Evolutionary conservation across 1,139 yeast genomes (phyloP).

Genomic region (Saccharomyces hybrid): DNA sequence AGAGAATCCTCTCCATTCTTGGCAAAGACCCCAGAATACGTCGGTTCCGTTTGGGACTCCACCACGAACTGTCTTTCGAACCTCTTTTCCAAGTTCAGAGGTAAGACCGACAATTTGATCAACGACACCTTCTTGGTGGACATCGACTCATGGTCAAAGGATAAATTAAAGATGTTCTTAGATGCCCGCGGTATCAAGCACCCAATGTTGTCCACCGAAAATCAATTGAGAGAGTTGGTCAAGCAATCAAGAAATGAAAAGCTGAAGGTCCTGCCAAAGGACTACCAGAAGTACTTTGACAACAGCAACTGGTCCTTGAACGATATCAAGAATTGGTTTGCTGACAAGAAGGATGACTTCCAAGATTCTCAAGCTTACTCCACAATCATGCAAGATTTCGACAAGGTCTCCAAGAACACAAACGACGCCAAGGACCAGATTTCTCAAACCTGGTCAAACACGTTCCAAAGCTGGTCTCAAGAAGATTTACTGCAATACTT

Average conservation of each 20-base stretch:
- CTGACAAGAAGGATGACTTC: conserved; percentile 29
- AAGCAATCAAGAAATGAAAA: conserved; percentile 40
- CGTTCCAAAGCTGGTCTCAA: conserved; percentile 45
- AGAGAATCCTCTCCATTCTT: conserved; percentile 31
- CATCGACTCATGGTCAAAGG: conserved; percentile 42
- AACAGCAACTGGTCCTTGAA: conserved; percentile 1
- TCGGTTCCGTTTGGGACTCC: conserved; percentile 20
- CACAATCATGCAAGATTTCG: conserved; percentile 25
- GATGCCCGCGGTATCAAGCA: conserved; percentile 43
- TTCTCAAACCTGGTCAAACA: conserved; percentile 27
- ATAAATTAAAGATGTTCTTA: conserved; percentile 43
- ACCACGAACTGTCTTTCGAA: conserved; percentile 10
- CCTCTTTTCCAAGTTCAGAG: conserved; percentile 6
- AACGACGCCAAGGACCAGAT: conserved; percentile 24
- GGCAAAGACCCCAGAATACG: conserved; percentile 27
- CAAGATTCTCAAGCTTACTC: conserved; percentile 32
- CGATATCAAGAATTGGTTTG: conserved; percentile 3
- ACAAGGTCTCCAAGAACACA: conserved; percentile 16
- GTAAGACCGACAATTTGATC: conserved; percentile 32
- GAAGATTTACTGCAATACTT: conserved; percentile 49
- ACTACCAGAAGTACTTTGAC: conserved; percentile 15
- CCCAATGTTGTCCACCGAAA: conserved; percentile 40
- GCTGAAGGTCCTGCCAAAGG: conserved; percentile 30
- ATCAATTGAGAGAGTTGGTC: conserved; percentile 42
- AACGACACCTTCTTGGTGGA: conserved; percentile 42